Evolutionary conservation across 2,329 filamentous ascomycete genomes (phyloP).

Genomic region (Colletotrichum sidae): DNA sequence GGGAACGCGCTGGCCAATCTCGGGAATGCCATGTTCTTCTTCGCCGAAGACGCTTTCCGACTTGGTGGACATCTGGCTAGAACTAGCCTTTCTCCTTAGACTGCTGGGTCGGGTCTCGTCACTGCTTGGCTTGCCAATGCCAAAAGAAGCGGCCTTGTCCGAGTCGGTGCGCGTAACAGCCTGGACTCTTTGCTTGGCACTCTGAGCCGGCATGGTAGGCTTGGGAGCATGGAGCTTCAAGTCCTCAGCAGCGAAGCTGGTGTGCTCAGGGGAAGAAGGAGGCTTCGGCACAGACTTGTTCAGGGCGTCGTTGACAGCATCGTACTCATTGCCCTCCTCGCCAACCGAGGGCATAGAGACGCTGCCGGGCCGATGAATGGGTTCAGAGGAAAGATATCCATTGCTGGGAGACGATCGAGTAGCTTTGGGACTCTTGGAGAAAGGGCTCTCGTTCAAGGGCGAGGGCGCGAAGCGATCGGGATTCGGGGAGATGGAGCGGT

Average conservation of each 20-base stretch:
- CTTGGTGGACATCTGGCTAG: constrained; percentile 62
- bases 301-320: constrained; percentile 63
- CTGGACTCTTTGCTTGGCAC: constrained; percentile 85
- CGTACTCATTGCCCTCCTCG: constrained; percentile 92
- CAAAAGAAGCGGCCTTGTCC: constrained; percentile 85
- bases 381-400: constrained; percentile 49
- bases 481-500: constrained; percentile 82
- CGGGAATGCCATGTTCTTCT: constrained; percentile 89
- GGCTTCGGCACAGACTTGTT: constrained; percentile 39
- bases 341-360: constrained; percentile 87
- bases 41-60: constrained; percentile 51
- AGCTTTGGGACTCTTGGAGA: constrained; percentile 60
- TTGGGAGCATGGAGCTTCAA: constrained; percentile 90
- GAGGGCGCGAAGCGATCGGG: constrained; percentile 86
- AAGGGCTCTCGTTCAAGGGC: constrained; percentile 80
- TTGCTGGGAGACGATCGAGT: constrained; percentile 51
- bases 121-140: constrained; percentile 76
- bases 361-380: constrained; percentile 74
- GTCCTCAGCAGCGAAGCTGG: constrained; percentile 81
- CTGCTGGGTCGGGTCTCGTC: constrained; percentile 57
- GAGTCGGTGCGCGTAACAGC: constrained; percentile 92
- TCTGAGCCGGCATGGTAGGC: constrained; percentile 83
- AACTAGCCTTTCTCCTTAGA: constrained; percentile 72
- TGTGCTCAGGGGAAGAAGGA: constrained; percentile 73
- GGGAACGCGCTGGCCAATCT: constrained; percentile 91